Conservation (phyloP, 345 rosid species). For the Linum tenue region DNA sequence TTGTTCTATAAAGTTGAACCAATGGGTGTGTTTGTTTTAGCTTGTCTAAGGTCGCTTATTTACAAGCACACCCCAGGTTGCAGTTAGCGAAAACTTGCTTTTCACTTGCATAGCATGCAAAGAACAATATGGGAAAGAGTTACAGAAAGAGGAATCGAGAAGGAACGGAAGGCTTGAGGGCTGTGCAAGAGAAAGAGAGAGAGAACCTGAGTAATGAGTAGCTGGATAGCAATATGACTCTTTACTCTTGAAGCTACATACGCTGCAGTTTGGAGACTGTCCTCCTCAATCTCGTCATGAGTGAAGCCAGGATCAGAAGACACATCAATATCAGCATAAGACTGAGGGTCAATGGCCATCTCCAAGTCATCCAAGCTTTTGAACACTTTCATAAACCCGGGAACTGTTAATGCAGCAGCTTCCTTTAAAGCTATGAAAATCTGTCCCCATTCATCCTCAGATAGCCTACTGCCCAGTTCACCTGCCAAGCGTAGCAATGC, state of each 20-base stretch:
- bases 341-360: constrained; percentile 28
- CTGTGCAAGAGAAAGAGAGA: constrained; percentile 8
- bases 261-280: constrained; percentile 61
- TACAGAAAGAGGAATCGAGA: background rate
- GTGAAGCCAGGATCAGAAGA: constrained; percentile 50
- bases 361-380: constrained; percentile 57
- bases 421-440: constrained; percentile 59
- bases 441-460: constrained; percentile 67
- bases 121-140: too few species aligned
- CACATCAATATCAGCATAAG: constrained; percentile 35
- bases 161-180: background rate
- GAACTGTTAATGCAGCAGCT: constrained; percentile 51
- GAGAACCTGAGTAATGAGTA: constrained; percentile 61
- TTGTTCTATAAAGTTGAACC: too few species aligned
- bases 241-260: constrained; percentile 74
- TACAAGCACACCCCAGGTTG: too few species aligned
- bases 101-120: background rate
- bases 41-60: too few species aligned
- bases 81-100: background rate
- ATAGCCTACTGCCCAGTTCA: constrained; percentile 47
- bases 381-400: constrained; percentile 61
- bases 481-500: constrained; percentile 51
- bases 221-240: constrained; percentile 69
- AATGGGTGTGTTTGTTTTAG: too few species aligned
- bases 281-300: constrained; percentile 57